Evolutionary conservation across 345 rosid species (phyloP), one percentile per base, ranked within the genome.

Genomic region (Linum lewisii): DNA sequence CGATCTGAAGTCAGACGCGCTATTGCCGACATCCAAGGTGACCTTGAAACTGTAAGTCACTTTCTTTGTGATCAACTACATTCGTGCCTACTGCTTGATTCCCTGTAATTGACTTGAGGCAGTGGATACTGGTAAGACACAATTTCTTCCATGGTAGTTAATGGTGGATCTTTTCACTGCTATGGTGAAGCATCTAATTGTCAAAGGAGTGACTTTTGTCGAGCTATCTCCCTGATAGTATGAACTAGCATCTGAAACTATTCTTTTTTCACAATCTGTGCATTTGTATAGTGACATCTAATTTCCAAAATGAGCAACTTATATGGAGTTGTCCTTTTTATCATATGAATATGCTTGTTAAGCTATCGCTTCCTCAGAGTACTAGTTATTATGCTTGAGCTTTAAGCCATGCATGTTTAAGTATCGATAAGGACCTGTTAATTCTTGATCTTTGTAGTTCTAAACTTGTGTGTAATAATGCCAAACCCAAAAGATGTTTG

Each of bases 1-100:
- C 66, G 77, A 58, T 80, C 84, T 59, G 86, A 81, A 76, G 88
- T 82, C 52, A 79, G 86, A 60, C 80, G 78, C 15, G 88, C 88
- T 44, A 77, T 81, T 63, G 61, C 82, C 38, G 86, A 81, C 51
- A 85, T 85, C 71, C 79, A 81, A 69, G 69, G 62, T 57, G 88
- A 81, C 59, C 70, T 82, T 14, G 78, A 67, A 75, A 73, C 29
- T 59, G 86, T 80, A 69, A 65, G 79, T 65, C 64, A 24, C 6
- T 55, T 8, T 42, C 34, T 1, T 29, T 29, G 34, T 29, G 34
- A 3, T 29, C 34, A 29, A 29, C 34, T 29, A 29, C 34, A 29
- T 29, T 29, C 7, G 34, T 4, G 7, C 5, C 2, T 29, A 26
- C 32, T 29, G 34, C 34, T 29, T 29, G 34, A 29, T 29, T 29